Percentiles rank a stretch among this genome's conserved stretches.
phyloP scores from a whole-genome alignment of 495 filamentous ascomycete species.

The Penicillium cosmopolitanum region DNA sequence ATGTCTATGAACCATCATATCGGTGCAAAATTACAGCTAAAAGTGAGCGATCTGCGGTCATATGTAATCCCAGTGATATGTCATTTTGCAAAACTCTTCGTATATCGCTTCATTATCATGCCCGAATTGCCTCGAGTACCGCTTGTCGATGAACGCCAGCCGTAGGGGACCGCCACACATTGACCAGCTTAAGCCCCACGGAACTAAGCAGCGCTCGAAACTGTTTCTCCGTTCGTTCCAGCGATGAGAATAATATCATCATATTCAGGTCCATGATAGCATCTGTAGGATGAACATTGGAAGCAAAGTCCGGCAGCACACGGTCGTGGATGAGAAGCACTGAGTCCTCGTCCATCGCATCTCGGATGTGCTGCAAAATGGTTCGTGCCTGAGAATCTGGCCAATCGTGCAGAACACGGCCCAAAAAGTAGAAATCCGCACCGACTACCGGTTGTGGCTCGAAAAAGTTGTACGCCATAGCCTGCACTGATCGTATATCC shows the following conservation, averaged over 20 bases:
- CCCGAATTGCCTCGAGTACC: not conserved
- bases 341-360: not conserved
- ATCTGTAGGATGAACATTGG: conserved; percentile 1
- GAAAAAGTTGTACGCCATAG: not conserved
- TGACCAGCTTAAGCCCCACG: not conserved
- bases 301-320: not conserved
- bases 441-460: not conserved
- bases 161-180: not conserved
- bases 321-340: not conserved
- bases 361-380: not conserved
- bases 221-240: not conserved
- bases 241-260: not conserved
- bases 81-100: not conserved
- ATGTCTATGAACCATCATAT: not conserved
- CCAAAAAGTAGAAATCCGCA: not conserved
- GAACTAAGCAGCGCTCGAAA: not conserved
- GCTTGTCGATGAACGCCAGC: not conserved
- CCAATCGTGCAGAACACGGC: not conserved
- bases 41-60: too few relatives aligned
- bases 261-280: not conserved
- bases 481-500: not conserved
- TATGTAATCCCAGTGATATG: not conserved
- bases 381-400: not conserved
- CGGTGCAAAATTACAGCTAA: too few relatives aligned
- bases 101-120: not conserved